Conservation (phyloP, 164 flowering plant species). For the Magnolia officinalis region DNA sequence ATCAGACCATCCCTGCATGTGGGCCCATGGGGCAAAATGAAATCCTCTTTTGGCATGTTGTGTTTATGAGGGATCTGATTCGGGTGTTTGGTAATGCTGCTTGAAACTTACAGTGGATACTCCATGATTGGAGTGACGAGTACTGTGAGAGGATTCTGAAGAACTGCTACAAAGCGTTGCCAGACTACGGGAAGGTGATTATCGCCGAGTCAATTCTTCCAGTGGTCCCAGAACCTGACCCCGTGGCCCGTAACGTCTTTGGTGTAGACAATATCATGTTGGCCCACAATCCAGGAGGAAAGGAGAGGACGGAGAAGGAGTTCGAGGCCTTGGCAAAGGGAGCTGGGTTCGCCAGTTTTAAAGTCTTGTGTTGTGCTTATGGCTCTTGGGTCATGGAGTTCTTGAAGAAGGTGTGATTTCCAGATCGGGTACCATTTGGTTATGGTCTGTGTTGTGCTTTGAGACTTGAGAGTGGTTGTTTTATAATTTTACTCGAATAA, state of each 20-base stretch:
- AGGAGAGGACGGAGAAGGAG: constrained; percentile 71
- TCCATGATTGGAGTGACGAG: constrained; percentile 26
- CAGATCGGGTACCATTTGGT: not conserved
- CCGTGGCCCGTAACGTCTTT: not conserved
- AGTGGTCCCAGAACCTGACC: not conserved
- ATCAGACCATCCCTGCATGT: too few relatives aligned
- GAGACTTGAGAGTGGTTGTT: not conserved
- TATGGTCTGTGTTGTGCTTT: not conserved
- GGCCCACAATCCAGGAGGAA: constrained; percentile 5
- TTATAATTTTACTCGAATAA: too few relatives aligned
- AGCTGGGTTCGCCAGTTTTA: constrained; percentile 10
- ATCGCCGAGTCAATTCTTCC: constrained; percentile 10
- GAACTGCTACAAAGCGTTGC: constrained; percentile 28
- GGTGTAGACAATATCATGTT: constrained; percentile 5
- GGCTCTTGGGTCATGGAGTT: constrained; percentile 14
- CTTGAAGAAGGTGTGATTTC: not conserved
- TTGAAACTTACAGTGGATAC: constrained; percentile 16
- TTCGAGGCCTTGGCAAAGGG: constrained; percentile 43
- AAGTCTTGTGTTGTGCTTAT: not conserved
- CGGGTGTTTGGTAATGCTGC: too few relatives aligned
- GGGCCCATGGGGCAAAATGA: too few relatives aligned
- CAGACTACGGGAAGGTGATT: constrained; percentile 26
- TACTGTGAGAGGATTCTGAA: constrained; percentile 16
- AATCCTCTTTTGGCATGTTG: too few relatives aligned
- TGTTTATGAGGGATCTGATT: too few relatives aligned